Evolutionary conservation across 2,329 filamentous ascomycete species (phyloP).

Genomic region (Aureobasidium sp.): DNA sequence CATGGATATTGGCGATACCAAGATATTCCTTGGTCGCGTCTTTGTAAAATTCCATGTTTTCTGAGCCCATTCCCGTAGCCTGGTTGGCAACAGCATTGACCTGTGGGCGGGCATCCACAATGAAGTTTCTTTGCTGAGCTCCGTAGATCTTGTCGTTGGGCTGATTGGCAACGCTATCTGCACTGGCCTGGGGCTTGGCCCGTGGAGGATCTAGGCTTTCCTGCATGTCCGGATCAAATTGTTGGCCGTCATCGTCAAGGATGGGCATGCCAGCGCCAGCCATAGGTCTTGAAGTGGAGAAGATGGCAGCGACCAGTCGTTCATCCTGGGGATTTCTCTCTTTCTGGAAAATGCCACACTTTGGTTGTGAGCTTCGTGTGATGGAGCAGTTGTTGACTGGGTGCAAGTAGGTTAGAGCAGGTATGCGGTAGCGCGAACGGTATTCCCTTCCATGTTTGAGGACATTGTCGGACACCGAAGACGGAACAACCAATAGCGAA

Average conservation of each 20-base stretch:
- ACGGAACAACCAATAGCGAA: constrained; percentile 72
- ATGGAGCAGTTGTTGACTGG: constrained; percentile 95
- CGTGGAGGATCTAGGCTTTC: not conserved
- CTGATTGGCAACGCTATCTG: not conserved
- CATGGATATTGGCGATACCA: constrained; percentile 96
- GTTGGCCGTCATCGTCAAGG: constrained; percentile 8
- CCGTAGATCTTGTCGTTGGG: constrained; percentile 55
- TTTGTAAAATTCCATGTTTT: constrained; percentile 96
- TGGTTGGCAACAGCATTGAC: constrained; percentile 95
- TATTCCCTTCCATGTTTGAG: constrained; percentile 88
- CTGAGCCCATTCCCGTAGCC: constrained; percentile 82
- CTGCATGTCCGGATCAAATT: constrained; percentile 8
- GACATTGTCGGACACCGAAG: constrained; percentile 89
- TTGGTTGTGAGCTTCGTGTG: constrained; percentile 85
- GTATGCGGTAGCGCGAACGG: constrained; percentile 81
- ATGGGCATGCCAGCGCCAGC: constrained; percentile 9
- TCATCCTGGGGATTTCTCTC: constrained; percentile 95
- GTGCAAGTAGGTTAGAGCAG: constrained; percentile 87
- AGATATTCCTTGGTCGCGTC: constrained; percentile 86
- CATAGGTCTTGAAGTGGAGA: constrained; percentile 55
- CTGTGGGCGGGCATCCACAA: constrained; percentile 88
- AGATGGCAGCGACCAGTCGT: constrained; percentile 85
- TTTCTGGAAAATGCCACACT: constrained; percentile 67
- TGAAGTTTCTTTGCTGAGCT: constrained; percentile 86
- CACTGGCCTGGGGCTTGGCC: not conserved